These are phyloP conservation scores for Saccharomyces eubayanus DNA, from an alignment of 805 yeast genomes.

Conservation along the genomic window DNA sequence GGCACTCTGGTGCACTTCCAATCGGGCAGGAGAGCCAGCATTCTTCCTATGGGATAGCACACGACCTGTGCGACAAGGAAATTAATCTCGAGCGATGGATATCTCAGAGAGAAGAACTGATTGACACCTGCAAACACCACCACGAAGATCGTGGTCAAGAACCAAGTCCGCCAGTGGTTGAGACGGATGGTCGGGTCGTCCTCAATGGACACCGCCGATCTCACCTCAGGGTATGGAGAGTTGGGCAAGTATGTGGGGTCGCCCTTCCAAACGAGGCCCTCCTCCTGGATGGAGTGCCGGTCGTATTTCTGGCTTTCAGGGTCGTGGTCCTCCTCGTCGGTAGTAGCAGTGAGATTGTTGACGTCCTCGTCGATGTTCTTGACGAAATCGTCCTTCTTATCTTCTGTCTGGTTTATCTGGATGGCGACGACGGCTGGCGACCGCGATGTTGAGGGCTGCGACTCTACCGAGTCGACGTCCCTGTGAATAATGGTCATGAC, in stretches of 20 bases:
- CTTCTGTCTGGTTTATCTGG: background rate
- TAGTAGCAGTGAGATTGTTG: background rate
- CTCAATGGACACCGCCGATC: slow-evolving; percentile 46
- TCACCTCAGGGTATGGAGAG: slow-evolving; percentile 44
- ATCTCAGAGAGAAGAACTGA: slow-evolving; percentile 46
- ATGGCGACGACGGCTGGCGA: background rate
- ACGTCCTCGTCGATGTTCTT: background rate
- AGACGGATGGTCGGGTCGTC: slow-evolving; percentile 44
- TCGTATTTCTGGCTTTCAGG: background rate
- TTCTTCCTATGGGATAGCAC: slow-evolving; percentile 45
- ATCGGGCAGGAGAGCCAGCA: slow-evolving; percentile 38
- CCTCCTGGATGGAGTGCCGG: slow-evolving; percentile 2
- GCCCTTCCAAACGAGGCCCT: slow-evolving; percentile 20
- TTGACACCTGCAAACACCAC: slow-evolving; percentile 50
- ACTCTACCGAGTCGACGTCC: background rate
- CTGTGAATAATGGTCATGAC: background rate
- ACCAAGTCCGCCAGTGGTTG: slow-evolving; percentile 50
- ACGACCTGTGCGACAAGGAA: slow-evolving; percentile 46
- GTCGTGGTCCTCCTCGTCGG: background rate
- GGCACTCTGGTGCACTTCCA: slow-evolving; percentile 26
- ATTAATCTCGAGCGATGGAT: slow-evolving; percentile 43
- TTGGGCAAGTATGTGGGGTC: slow-evolving; percentile 15
- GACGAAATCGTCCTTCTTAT: background rate
- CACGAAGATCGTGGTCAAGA: slow-evolving; percentile 41
- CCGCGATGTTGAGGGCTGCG: background rate